Percentiles rank a stretch among this genome's conserved stretches.
Evolutionary conservation across 2,329 filamentous ascomycete species (phyloP).

Genomic region (Aspergillus tamarii): DNA sequence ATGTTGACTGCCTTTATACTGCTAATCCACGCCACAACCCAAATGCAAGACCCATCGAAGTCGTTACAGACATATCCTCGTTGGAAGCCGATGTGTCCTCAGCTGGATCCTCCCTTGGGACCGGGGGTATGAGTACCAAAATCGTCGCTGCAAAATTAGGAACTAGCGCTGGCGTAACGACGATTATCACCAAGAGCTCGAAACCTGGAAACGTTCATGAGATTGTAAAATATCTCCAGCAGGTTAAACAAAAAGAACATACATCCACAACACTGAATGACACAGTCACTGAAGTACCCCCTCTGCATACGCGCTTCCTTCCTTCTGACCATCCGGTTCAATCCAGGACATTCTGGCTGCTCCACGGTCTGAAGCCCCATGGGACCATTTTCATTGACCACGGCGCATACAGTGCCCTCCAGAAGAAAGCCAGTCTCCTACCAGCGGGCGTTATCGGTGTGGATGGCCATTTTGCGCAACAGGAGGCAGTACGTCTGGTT

Average conservation of each 20-base stretch:
- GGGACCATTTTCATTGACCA: constrained; percentile 90
- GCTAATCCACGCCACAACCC: constrained; percentile 87
- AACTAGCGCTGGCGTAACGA: constrained; percentile 92
- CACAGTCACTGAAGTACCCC: constrained; percentile 41
- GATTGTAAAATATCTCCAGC: constrained; percentile 81
- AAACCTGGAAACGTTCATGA: constrained; percentile 87
- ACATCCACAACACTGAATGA: constrained; percentile 24
- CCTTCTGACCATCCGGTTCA: constrained; percentile 82
- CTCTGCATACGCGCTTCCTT: constrained; percentile 90
- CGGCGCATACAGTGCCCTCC: constrained; percentile 80
- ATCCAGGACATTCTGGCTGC: constrained; percentile 95
- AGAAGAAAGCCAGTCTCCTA: constrained; percentile 82
- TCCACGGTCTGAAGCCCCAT: constrained; percentile 87
- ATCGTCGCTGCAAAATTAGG: constrained; percentile 90
- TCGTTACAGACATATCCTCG: constrained; percentile 83
- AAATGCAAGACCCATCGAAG: constrained; percentile 85
- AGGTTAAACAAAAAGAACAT: constrained; percentile 49
- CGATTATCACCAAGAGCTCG: constrained; percentile 91
- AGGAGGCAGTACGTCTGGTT: constrained; percentile 86
- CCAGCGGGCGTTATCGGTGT: constrained; percentile 90
- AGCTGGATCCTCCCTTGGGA: constrained; percentile 84
- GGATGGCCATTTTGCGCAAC: constrained; percentile 83
- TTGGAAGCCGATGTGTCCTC: constrained; percentile 89
- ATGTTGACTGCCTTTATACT: constrained; percentile 96
- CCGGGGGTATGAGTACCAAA: constrained; percentile 97